phyloP scores from a whole-genome alignment of 192 early-diverging fungal species.

The Backusella parvicylindrica region DNA sequence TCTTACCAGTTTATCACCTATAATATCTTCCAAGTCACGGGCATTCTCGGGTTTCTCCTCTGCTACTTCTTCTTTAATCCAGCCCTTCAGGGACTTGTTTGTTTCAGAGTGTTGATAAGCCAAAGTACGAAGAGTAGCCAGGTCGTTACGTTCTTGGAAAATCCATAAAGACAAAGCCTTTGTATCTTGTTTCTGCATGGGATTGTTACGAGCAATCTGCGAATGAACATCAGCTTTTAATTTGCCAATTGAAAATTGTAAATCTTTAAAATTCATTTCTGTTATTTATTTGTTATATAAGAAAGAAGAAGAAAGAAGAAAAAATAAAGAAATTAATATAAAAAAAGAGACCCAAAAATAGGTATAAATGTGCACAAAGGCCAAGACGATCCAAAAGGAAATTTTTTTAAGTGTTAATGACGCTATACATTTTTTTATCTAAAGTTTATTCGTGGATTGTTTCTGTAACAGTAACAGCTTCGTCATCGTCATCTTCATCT shows the following conservation, averaged over 20 bases:
- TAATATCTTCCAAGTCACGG: slow-evolving; percentile 29
- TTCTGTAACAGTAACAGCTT: background rate
- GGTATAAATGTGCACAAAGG: background rate
- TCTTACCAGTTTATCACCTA: slow-evolving; percentile 24
- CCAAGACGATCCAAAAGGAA: background rate
- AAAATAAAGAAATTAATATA: background rate
- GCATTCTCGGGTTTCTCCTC: slow-evolving; percentile 12
- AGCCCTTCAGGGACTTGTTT: slow-evolving; percentile 22
- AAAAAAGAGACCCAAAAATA: background rate
- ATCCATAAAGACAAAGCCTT: slow-evolving; percentile 30
- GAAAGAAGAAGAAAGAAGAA: background rate
- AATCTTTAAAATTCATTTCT: slow-evolving; percentile 33
- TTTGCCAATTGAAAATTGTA: slow-evolving; percentile 27
- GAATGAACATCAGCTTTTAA: slow-evolving; percentile 26
- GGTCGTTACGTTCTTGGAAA: slow-evolving; percentile 27
- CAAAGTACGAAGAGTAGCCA: slow-evolving; percentile 18
- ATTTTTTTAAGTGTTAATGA: background rate
- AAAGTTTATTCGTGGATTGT: background rate
- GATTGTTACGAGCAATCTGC: slow-evolving; percentile 31
- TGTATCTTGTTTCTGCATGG: slow-evolving; percentile 30
- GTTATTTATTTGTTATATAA: background rate
- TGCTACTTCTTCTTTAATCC: slow-evolving; percentile 27
- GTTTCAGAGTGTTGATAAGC: slow-evolving; percentile 32
- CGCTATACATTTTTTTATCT: slow-evolving; percentile 3
- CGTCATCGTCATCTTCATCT: background rate